A percentile compares a stretch with the other conserved stretches of the same genome.
Evolutionary conservation across 2,329 filamentous ascomycete species (phyloP).

Genomic region (Chrysoporthe cubensis): DNA sequence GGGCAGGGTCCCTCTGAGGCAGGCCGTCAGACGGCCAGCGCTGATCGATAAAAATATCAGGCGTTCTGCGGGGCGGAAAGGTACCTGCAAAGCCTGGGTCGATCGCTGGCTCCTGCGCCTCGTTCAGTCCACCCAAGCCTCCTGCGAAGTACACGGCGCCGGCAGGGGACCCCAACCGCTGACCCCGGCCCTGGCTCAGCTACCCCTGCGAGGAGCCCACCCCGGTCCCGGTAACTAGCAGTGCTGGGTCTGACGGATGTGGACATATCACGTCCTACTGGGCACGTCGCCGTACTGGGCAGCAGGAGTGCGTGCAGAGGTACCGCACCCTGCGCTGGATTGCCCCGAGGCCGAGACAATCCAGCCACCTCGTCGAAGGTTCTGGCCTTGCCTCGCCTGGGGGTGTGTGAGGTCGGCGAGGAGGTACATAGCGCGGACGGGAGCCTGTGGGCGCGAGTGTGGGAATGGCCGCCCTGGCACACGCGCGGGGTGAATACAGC

Average conservation of each 20-base stretch:
- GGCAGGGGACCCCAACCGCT: constrained; percentile 9
- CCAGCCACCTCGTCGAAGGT: constrained; percentile 18
- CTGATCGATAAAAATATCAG: constrained; percentile 29
- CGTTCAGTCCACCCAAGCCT: constrained; percentile 15
- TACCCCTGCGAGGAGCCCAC: not conserved
- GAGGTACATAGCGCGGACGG: not conserved
- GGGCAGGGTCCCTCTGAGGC: not conserved
- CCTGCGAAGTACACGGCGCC: not conserved
- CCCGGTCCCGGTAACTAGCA: not conserved
- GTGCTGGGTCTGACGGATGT: constrained; percentile 17
- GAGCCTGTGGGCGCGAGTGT: not conserved
- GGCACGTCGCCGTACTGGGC: too few species aligned
- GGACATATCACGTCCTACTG: not conserved
- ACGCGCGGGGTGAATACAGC: not conserved
- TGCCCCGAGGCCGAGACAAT: constrained; percentile 7
- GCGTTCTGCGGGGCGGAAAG: constrained; percentile 5
- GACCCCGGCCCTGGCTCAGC: not conserved
- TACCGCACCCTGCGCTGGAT: constrained; percentile 10
- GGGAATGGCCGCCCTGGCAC: constrained; percentile 5
- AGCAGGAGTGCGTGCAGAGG: not conserved
- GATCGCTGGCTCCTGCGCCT: constrained; percentile 26
- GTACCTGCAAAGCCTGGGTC: not conserved
- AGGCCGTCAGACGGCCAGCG: constrained; percentile 20
- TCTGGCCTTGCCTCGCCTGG: constrained; percentile 5
- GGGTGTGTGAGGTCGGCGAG: not conserved